Percentiles rank a stretch among this genome's conserved stretches.
These are phyloP conservation scores for Phytophthora meadii DNA, from an alignment of 352 stramenopile species.

Conservation along the genomic window DNA sequence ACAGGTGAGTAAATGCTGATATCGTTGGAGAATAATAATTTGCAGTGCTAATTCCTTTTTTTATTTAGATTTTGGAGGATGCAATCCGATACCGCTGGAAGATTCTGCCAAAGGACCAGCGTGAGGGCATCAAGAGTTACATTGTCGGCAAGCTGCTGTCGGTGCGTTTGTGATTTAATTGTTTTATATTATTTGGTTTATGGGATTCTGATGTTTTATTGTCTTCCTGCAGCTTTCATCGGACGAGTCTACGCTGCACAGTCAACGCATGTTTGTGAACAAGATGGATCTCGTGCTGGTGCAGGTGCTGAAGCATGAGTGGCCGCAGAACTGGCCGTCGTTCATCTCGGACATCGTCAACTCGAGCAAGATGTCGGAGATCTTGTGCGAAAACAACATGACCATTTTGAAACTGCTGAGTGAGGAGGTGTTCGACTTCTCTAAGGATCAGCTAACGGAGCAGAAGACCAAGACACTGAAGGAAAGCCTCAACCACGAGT, in stretches of 20 bases:
- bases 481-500: conserved; percentile 98
- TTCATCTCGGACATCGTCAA: conserved; percentile 98
- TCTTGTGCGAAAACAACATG: conserved; percentile 99
- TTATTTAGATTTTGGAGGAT: conserved; percentile 94
- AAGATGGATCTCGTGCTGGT: conserved; percentile 98
- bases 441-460: conserved; percentile 97
- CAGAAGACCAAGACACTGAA: conserved; percentile 99
- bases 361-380: conserved; percentile 95
- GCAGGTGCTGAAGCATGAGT: conserved; percentile 99
- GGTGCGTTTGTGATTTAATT: conserved; percentile 46
- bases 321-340: conserved; percentile 99
- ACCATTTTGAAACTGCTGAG: conserved; percentile 99
- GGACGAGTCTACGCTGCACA: conserved; percentile 88
- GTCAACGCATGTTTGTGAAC: conserved; percentile 94
- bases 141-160: conserved; percentile 97
- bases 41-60: neutral
- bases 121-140: conserved; percentile 98
- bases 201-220: conserved; percentile 3
- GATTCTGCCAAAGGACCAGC: conserved; percentile 96
- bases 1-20: conserved; percentile 47
- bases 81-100: conserved; percentile 98
- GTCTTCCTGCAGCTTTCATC: conserved; percentile 76
- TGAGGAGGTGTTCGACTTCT: conserved; percentile 99
- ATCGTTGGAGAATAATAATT: neutral
- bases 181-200: conserved; percentile 4